These are phyloP conservation scores for Fusarium sp. DNA, from an alignment of 2,329 filamentous ascomycete genomes.

Conservation along the genomic window DNA sequence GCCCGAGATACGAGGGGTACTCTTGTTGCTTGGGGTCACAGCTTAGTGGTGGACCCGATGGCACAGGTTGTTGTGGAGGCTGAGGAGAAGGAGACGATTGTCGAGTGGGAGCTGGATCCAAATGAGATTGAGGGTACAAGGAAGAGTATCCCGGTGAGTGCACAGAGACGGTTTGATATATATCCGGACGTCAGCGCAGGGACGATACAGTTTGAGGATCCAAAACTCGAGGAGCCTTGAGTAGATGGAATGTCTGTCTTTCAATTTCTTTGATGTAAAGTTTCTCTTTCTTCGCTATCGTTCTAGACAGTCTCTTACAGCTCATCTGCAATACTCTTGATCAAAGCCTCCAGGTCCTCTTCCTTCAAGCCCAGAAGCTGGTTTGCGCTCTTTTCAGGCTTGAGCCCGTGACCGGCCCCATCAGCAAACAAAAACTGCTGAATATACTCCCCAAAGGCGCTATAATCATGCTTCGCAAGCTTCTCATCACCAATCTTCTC, in stretches of 20 bases:
- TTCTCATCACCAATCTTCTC: neutral
- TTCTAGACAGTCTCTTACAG: neutral
- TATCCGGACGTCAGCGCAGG: constrained; percentile 81
- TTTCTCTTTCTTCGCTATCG: neutral
- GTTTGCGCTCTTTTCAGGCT: neutral
- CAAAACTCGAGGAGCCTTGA: neutral
- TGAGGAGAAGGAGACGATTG: constrained; percentile 76
- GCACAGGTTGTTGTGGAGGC: constrained; percentile 78
- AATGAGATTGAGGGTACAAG: constrained; percentile 74
- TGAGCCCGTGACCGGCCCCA: neutral
- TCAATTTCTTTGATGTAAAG: no score
- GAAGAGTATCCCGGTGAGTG: constrained; percentile 80
- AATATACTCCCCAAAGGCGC: neutral
- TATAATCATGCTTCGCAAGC: neutral
- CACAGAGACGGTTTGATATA: constrained; percentile 90
- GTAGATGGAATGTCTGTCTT: no score
- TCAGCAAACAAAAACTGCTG: neutral
- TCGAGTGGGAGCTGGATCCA: constrained; percentile 73
- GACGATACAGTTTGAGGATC: constrained; percentile 2
- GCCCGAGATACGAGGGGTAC: constrained; percentile 76
- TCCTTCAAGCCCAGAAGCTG: neutral
- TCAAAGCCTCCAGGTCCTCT: neutral
- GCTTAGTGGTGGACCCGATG: constrained; percentile 84
- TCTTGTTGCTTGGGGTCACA: constrained; percentile 93
- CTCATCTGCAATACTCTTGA: neutral